A percentile compares a stretch with the other conserved stretches of the same genome.
Evolutionary conservation across 208 protist genomes (phyloP).

Genomic region (Trypanosoma scelopori): DNA sequence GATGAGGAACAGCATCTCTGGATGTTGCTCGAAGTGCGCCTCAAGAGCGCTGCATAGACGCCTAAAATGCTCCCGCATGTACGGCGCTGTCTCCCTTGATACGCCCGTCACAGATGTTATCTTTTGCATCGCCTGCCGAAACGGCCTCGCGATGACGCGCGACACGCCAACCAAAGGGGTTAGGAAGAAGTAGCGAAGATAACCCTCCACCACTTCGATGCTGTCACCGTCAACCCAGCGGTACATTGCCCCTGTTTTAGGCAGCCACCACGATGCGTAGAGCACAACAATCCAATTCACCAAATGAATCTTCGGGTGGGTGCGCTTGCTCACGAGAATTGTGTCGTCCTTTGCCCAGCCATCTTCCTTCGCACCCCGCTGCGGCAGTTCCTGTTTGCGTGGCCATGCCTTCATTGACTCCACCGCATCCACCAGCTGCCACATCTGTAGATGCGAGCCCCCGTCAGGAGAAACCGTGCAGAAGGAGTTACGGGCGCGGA

Average conservation of each 20-base stretch:
- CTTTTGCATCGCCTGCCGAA: constrained; percentile 55
- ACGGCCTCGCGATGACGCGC: constrained; percentile 40
- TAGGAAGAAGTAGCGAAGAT: constrained; percentile 73
- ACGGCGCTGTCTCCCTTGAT: constrained; percentile 59
- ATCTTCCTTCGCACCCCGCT: too few species aligned
- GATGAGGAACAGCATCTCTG: constrained; percentile 53
- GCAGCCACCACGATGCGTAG: constrained; percentile 85
- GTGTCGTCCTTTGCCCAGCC: not conserved
- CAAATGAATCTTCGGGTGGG: constrained; percentile 75
- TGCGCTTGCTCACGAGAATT: constrained; percentile 52
- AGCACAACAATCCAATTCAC: constrained; percentile 64
- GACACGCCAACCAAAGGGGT: constrained; percentile 44
- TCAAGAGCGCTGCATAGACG: constrained; percentile 74
- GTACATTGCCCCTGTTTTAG: constrained; percentile 71
- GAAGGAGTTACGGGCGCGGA: constrained; percentile 60
- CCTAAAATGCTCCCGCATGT: constrained; percentile 82
- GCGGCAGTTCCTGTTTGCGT: not conserved
- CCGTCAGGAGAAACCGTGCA: constrained; percentile 59
- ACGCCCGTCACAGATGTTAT: constrained; percentile 57
- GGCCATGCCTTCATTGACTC: constrained; percentile 33
- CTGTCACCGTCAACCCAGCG: constrained; percentile 67
- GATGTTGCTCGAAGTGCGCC: constrained; percentile 51
- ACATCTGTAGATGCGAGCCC: constrained; percentile 57
- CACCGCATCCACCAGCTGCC: constrained; percentile 68
- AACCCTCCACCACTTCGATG: constrained; percentile 63